phyloP scores from a whole-genome alignment of 2,329 filamentous ascomycete species.

The Phaeomoniella chlamydospora region DNA sequence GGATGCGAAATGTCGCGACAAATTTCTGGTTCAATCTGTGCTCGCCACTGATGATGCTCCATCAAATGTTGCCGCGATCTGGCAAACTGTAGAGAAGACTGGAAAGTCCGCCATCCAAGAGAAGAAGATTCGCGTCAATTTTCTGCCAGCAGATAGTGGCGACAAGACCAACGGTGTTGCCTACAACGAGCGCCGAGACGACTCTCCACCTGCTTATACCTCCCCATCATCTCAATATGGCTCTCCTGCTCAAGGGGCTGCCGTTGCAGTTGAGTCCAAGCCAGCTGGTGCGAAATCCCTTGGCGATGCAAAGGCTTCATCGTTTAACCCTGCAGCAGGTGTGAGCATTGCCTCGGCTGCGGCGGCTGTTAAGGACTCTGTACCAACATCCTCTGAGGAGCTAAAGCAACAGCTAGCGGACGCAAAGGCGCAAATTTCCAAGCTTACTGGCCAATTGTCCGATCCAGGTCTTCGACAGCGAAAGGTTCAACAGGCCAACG shows the following conservation, averaged over 20 bases:
- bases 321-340: constrained; percentile 12
- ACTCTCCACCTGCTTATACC: constrained; percentile 38
- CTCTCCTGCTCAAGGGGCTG: constrained; percentile 31
- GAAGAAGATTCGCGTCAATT: constrained; percentile 88
- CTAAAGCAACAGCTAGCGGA: constrained; percentile 59
- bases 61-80: constrained; percentile 68
- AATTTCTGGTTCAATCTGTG: constrained; percentile 92
- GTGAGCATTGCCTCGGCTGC: constrained; percentile 29
- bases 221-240: constrained; percentile 36
- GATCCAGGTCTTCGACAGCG: constrained; percentile 66
- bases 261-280: constrained; percentile 17
- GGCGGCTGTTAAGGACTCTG: constrained; percentile 30
- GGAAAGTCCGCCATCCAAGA: constrained; percentile 72
- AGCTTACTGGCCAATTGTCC: constrained; percentile 47
- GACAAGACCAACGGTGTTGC: constrained; percentile 21
- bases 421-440: constrained; percentile 58
- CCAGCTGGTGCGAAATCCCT: constrained; percentile 12
- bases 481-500: constrained; percentile 46
- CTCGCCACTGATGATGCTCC: constrained; percentile 72
- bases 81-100: constrained; percentile 57
- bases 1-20: constrained; percentile 88
- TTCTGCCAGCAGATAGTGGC: constrained; percentile 50
- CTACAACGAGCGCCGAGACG: constrained; percentile 16
- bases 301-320: constrained; percentile 12
- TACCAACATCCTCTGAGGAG: constrained; percentile 41